These are phyloP conservation scores for Incumbomyces delicatus DNA, from an alignment of 2,329 filamentous ascomycete genomes.

Conservation along the genomic window DNA sequence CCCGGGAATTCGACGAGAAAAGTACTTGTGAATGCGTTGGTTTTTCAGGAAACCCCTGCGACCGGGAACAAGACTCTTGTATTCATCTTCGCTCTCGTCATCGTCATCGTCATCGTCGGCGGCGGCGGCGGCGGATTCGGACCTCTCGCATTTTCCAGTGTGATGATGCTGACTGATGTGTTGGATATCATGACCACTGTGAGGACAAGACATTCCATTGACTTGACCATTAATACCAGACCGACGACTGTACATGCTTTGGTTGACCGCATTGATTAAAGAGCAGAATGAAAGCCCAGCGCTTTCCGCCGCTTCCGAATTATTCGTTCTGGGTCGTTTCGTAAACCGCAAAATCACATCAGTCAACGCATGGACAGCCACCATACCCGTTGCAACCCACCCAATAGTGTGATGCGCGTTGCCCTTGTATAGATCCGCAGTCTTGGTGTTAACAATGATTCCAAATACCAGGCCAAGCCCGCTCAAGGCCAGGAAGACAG, in stretches of 20 bases:
- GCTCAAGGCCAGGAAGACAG: conserved; percentile 57
- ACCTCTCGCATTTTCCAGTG: conserved; percentile 37
- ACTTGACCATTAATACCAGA: conserved; percentile 67
- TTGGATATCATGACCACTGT: conserved; percentile 49
- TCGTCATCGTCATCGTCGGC: conserved; percentile 39
- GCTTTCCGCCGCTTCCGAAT: conserved; percentile 35
- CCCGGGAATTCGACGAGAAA: conserved; percentile 46
- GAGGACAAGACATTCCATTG: conserved; percentile 59
- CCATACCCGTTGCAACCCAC: conserved; percentile 69
- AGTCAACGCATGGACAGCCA: conserved; percentile 60
- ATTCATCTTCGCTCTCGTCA: conserved; percentile 35
- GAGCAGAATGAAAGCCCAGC: conserved; percentile 53
- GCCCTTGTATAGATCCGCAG: conserved; percentile 75
- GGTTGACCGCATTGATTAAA: conserved; percentile 42
- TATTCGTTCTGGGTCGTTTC: conserved; percentile 35
- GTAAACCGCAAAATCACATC: conserved; percentile 54
- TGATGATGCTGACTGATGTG: conserved; percentile 50
- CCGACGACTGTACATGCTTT: conserved; percentile 40
- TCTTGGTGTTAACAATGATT: conserved; percentile 66
- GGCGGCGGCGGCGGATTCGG: conserved; percentile 27
- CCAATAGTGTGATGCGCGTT: conserved; percentile 84
- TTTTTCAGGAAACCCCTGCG: conserved; percentile 15
- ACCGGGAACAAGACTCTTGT: conserved; percentile 10
- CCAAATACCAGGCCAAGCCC: conserved; percentile 54
- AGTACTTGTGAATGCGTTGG: conserved; percentile 39